A percentile compares a stretch with the other conserved stretches of the same genome.
phyloP scores from a whole-genome alignment of 352 stramenopile species.

The Nothophytophthora sp. region DNA sequence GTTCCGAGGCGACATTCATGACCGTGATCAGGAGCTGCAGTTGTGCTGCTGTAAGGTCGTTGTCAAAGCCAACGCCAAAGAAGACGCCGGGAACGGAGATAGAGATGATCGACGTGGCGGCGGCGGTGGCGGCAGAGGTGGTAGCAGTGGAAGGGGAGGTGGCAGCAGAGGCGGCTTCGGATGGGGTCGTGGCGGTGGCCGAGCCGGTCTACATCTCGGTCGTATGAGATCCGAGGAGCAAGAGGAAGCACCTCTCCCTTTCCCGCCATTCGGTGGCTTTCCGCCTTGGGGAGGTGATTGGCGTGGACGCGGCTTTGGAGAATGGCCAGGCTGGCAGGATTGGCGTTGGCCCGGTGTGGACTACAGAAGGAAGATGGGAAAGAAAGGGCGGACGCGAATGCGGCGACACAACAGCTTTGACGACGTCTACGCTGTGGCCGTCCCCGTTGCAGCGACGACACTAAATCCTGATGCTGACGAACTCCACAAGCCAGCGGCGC shows the following conservation, averaged over 20 bases:
- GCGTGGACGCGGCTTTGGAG: slow-evolving; percentile 17
- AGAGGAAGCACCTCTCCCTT: slow-evolving; percentile 6
- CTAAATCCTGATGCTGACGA: slow-evolving; percentile 12
- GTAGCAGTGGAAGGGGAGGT: slow-evolving; percentile 12
- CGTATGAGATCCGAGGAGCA: slow-evolving; percentile 12
- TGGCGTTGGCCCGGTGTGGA: slow-evolving; percentile 13
- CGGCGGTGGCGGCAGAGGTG: slow-evolving; percentile 3
- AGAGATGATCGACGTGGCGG: slow-evolving; percentile 3
- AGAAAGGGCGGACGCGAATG: slow-evolving; percentile 11
- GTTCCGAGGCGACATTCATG: slow-evolving; percentile 24
- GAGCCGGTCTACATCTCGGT: slow-evolving; percentile 11
- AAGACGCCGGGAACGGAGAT: background rate
- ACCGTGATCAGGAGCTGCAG: slow-evolving; percentile 25
- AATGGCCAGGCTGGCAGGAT: slow-evolving; percentile 16
- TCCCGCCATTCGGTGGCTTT: slow-evolving; percentile 13
- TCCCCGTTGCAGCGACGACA: slow-evolving; percentile 18
- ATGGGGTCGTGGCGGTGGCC: slow-evolving; percentile 20
- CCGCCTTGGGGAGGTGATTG: slow-evolving; percentile 19
- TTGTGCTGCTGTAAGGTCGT: slow-evolving; percentile 44
- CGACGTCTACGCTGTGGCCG: slow-evolving; percentile 28
- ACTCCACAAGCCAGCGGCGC: slow-evolving; percentile 34
- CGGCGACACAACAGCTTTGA: slow-evolving; percentile 61
- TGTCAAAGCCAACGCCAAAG: slow-evolving; percentile 17
- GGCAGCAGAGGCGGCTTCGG: slow-evolving; percentile 7
- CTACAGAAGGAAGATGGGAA: slow-evolving; percentile 3